Conservation (phyloP, 2,329 filamentous ascomycete genomes). For the Hypoxylon sp. region DNA sequence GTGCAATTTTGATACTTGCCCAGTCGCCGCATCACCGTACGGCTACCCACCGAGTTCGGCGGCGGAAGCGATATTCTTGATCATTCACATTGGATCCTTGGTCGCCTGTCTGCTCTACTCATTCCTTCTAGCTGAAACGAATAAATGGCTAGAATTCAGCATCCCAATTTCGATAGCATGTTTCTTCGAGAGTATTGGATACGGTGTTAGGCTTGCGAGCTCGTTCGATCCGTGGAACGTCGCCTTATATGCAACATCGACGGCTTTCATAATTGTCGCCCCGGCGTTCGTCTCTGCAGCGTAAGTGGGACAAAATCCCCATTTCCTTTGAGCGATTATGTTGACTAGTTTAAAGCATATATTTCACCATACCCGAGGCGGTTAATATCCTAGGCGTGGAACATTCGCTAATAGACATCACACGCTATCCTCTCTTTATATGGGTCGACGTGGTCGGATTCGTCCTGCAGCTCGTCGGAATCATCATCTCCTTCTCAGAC, state of each 20-base stretch:
- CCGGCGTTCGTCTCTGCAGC: slow-evolving; percentile 51
- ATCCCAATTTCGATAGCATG: slow-evolving; percentile 47
- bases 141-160: slow-evolving; percentile 42
- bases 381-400: slow-evolving; percentile 51
- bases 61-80: slow-evolving; percentile 45
- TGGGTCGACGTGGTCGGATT: slow-evolving; percentile 50
- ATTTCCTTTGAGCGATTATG: slow-evolving; percentile 1
- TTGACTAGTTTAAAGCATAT: slow-evolving; percentile 49
- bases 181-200: slow-evolving; percentile 49
- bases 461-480: slow-evolving; percentile 49
- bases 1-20: slow-evolving; percentile 45
- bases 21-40: slow-evolving; percentile 45
- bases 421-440: slow-evolving; percentile 48
- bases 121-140: slow-evolving; percentile 34
- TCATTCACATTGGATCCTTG: slow-evolving; percentile 44
- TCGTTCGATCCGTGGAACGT: slow-evolving; percentile 48
- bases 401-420: slow-evolving; percentile 50
- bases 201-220: slow-evolving; percentile 46
- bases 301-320: slow-evolving; percentile 37
- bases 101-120: slow-evolving; percentile 43
- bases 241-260: slow-evolving; percentile 46
- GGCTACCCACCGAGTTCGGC: slow-evolving; percentile 47
- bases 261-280: slow-evolving; percentile 49
- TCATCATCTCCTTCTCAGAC: slow-evolving; percentile 50
- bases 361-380: slow-evolving; percentile 48